Evolutionary conservation across 2,329 filamentous ascomycete species (phyloP), one percentile per base, ranked within the genome.

Genomic region (Penicillium occitanis): DNA sequence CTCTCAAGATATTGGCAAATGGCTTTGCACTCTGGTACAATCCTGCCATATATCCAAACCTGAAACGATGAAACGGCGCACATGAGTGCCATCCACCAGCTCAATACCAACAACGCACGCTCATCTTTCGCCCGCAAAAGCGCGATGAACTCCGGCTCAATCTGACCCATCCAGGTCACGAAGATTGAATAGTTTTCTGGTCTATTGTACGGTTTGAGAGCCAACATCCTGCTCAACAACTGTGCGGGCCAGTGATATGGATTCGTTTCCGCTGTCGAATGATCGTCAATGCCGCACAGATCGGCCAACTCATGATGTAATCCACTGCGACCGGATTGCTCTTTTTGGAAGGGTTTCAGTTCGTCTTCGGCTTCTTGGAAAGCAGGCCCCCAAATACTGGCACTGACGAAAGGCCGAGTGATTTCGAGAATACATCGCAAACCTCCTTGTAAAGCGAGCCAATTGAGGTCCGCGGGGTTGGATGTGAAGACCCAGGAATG

Each of bases 1-100:
- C 71, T 63, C 62, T 78, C 77, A 5, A 79, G 61, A 61, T 71
- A 75, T 74, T 76, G 78, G 63, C 76, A 78, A 14, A 79, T 75
- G 37, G 77, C 77, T 6, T 70, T 69, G 64, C 76, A 78, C 67
- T 79, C 77, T 1, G 75, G 75, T 1, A 71, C 67, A 4, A 73
- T 71, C 40, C 77, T 68, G 33, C 69, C 70, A 46, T 74, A 69
- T 46, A 75, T 68, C 76, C 75, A 79, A 70, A 53, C 53, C 46
- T 67, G 65, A 35, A 50, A 67, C 1, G 65, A 55, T 13, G 65
- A 61, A 14, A 60, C 55, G 2, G 65, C 53, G 14, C 61, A 60
- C 61, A 67, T 67, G 22, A 63, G 65, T 6, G 69, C 74, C 64
- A 78, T 69, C 77, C 77, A 79, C 70, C 74, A 74, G 35, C 71